Evolutionary conservation across 2,329 filamentous ascomycete genomes (phyloP), one percentile per base, ranked within the genome.

Genomic region (Verticillium dahliae): DNA sequence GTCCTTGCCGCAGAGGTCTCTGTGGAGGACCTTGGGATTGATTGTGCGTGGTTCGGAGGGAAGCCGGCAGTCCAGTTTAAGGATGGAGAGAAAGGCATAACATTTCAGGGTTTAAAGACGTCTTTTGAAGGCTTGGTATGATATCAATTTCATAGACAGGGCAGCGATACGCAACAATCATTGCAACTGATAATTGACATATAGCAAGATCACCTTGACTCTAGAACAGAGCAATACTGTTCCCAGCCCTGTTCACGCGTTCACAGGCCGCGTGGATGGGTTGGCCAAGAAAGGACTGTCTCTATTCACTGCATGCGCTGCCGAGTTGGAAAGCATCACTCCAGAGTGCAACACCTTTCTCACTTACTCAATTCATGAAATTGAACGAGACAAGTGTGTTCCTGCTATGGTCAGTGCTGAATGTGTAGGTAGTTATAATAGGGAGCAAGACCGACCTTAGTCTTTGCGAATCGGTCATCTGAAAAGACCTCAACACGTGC

Each of bases 401-500:
- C 56, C 56, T 57, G 18, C 5, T 9, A 37, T 7, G 7, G n/a
- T 57, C 34, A 57, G 33, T 15, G 6, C 3, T 27, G n/a, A 6
- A 38, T 4, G 6, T 4, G 1, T 6, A 22, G 18, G 18, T 22
- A 6, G 34, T 3, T 27, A 10, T 6, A 4, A 38, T n/a, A 38
- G 13, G 10, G 39, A 18, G 18, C 18, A 22, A n/a, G 6, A 57
- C 56, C 10, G 2, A 38, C 56, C 15, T 14, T 34, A 2, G 38
- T 38, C 7, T 10, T 57, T 2, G 56, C n/a, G 6, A 57, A 57
- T n/a, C 56, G 14, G 15, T 61, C 60, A 56, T 65, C 63, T 15
- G 60, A 65, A 37, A 65, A 63, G 1, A 62, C 22, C 35, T 65
- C 63, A 15, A 65, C 52, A 6, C 63, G 56, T 13, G 60, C 61